Conservation (phyloP, 2,329 filamentous ascomycete genomes). For the Helotiales sp. region DNA sequence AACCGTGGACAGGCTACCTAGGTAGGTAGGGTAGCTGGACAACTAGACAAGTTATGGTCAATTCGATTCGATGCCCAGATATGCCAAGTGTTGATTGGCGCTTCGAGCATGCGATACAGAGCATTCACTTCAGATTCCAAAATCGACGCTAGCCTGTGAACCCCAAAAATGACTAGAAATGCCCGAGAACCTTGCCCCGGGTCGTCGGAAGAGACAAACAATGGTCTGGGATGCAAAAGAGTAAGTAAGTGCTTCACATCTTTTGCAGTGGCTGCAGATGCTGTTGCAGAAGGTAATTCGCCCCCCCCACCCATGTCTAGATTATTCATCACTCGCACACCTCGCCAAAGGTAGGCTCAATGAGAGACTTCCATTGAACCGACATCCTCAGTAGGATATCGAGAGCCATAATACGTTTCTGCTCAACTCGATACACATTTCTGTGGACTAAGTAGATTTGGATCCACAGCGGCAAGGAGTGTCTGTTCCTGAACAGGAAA, state of each 20-base stretch:
- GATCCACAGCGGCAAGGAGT: background rate
- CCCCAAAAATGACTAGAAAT: too few species aligned
- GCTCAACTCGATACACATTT: background rate
- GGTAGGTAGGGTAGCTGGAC: too few species aligned
- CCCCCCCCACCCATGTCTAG: background rate
- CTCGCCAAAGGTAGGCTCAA: background rate
- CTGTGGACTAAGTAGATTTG: background rate
- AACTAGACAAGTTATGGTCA: too few species aligned
- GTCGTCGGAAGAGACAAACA: too few species aligned
- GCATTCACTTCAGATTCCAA: too few species aligned
- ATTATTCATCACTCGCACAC: background rate
- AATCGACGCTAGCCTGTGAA: too few species aligned
- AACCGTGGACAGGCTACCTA: too few species aligned
- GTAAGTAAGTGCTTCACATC: too few species aligned
- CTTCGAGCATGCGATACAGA: too few species aligned
- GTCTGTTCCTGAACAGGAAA: background rate
- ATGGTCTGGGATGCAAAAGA: too few species aligned
- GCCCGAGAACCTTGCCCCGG: too few species aligned
- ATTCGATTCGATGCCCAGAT: background rate
- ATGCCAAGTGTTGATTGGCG: background rate
- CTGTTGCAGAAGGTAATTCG: background rate
- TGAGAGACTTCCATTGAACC: background rate
- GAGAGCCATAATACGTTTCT: background rate
- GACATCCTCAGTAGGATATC: background rate
- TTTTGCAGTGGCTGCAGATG: too few species aligned